Evolutionary conservation across 441 rosid species (phyloP).

Genomic region (Syzygium malaccense): DNA sequence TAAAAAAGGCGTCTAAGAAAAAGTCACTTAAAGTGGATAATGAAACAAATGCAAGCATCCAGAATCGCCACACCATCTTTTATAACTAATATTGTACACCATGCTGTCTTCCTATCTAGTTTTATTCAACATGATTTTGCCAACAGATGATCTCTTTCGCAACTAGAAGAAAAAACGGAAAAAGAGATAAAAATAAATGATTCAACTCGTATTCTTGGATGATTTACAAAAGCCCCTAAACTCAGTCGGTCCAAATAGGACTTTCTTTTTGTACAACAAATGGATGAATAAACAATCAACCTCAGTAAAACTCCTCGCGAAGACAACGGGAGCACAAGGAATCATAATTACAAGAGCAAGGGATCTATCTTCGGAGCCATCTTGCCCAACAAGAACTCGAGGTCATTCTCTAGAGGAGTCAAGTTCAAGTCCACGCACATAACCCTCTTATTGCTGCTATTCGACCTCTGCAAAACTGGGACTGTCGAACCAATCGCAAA

Average conservation of each 20-base stretch:
- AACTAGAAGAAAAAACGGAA: neutral
- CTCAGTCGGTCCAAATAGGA: neutral
- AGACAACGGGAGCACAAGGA: neutral
- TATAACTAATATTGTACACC: neutral
- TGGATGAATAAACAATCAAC: neutral
- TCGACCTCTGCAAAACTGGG: neutral
- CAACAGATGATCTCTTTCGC: neutral
- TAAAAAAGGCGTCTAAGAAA: neutral
- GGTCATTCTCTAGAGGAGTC: slow-evolving; percentile 22
- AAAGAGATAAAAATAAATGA: neutral
- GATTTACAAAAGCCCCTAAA: neutral
- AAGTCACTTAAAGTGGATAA: neutral
- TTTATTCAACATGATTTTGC: neutral
- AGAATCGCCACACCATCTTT: neutral
- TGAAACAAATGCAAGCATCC: neutral
- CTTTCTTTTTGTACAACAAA: neutral
- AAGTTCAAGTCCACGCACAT: neutral
- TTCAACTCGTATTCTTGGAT: neutral
- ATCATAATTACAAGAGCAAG: neutral
- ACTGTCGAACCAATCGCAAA: neutral
- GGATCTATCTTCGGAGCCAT: slow-evolving; percentile 37
- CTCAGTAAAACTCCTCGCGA: neutral
- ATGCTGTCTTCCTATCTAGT: neutral
- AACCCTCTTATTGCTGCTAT: neutral
- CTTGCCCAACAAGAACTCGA: slow-evolving; percentile 43